Evolutionary conservation across 768 basidiomycete genomes (phyloP), one percentile per base, ranked within the genome.

Genomic region (Auriculariales sp.): DNA sequence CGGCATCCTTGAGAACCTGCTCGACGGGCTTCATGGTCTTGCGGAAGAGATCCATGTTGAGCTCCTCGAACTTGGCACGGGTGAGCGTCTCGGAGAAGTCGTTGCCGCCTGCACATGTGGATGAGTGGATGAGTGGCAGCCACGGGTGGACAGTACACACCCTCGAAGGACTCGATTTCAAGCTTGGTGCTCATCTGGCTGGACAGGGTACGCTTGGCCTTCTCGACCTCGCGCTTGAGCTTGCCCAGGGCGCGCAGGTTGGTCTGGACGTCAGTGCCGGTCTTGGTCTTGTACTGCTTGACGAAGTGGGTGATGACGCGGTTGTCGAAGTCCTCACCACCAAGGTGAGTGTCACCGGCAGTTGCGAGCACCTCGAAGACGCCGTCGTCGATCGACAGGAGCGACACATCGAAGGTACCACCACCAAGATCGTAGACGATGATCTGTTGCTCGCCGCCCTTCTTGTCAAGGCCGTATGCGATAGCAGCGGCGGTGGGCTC

Each of bases 11-110:
- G 59, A 98, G 73, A 19, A 98, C 94, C 68, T 97, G 94, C 67
- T 97, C 93, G 54, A 98, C 94, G 55, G 94, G 94, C 74, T 93
- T 93, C 89, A 98, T 90, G 29, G 94, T 99, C 79, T 94, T 94
- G 61, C 94, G 78, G 86, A 99, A 99, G 48, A 98, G 79, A 61
- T 99, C 94, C 72, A 95, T 84, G 79, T 94, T 95, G 56, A 97
- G 75, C 66, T 98, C 93, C 67, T 98, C 94, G 63, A 99, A 98
- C 70, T 95, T 98, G 71, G 94, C 94, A 49, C 94, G 81, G 48
- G 94, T 98, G 28, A 98, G 78, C 4, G 88, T 89, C 75, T 97
- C 94, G 29, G 91, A 87, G 61, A 97, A 90, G 72, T 99, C 94
- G 58, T 94, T 93, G 55, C 94, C 94, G 59, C 81, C n/a, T n/a